phyloP scores from a whole-genome alignment of 1,139 yeast genomes.

The Pichia sp. region DNA sequence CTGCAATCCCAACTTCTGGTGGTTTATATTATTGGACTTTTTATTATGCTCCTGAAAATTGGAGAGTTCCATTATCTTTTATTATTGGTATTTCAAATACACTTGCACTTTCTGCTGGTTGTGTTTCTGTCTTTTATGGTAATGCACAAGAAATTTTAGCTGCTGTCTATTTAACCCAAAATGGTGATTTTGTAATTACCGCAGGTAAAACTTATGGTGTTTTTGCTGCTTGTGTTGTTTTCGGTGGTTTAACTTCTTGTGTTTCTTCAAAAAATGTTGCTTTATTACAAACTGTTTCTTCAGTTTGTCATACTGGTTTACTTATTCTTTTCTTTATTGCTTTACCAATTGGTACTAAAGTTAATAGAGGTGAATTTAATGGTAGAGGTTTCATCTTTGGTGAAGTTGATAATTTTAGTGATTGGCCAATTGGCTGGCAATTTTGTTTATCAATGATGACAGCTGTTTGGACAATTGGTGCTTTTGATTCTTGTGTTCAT shows the following conservation, averaged over 20 bases:
- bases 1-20: conserved; percentile 66
- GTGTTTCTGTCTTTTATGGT: conserved; percentile 54
- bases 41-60: conserved; percentile 44
- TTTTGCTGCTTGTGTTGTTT: conserved; percentile 44
- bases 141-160: conserved; percentile 48
- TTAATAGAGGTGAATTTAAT: conserved; percentile 30
- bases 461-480: conserved; percentile 59
- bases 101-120: conserved; percentile 50
- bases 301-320: conserved; percentile 46
- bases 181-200: conserved; percentile 43
- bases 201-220: conserved; percentile 47
- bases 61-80: conserved; percentile 41
- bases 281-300: conserved; percentile 53
- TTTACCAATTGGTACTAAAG: conserved; percentile 50
- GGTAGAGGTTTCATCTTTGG: conserved; percentile 47
- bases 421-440: conserved; percentile 62
- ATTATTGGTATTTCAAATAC: conserved; percentile 56
- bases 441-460: conserved; percentile 52
- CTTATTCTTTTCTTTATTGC: conserved; percentile 57
- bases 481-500: conserved; percentile 67
- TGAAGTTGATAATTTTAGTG: conserved; percentile 45
- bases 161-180: conserved; percentile 41
- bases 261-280: conserved; percentile 49
- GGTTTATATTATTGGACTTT: conserved; percentile 58
- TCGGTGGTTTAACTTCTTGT: conserved; percentile 41